Percentiles rank a stretch among this genome's conserved stretches.
These are phyloP conservation scores for Gnomoniopsis smithogilvyi DNA, from an alignment of 2,329 filamentous ascomycete genomes.

Conservation along the genomic window DNA sequence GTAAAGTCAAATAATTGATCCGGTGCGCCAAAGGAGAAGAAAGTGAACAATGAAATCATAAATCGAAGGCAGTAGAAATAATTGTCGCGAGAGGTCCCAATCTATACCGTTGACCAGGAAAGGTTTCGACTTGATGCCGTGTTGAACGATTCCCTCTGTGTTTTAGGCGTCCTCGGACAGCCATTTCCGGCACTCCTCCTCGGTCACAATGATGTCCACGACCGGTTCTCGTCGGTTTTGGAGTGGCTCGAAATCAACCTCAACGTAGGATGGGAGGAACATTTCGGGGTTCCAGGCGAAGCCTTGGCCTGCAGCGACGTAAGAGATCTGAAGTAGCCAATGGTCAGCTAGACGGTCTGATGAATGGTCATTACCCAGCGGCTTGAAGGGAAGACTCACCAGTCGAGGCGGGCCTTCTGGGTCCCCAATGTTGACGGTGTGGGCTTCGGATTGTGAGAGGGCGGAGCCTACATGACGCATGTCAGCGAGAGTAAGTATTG, in stretches of 20 bases:
- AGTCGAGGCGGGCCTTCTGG: constrained; percentile 69
- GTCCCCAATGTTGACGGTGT: constrained; percentile 76
- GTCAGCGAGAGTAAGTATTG: constrained; percentile 15
- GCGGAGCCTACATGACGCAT: constrained; percentile 54
- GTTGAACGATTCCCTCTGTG: neutral
- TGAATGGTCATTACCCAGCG: neutral
- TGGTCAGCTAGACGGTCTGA: constrained; percentile 20
- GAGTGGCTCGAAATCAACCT: constrained; percentile 71
- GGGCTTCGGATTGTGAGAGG: constrained; percentile 71
- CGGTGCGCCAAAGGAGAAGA: constrained; percentile 9
- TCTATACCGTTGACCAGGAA: constrained; percentile 4
- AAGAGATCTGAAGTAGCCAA: constrained; percentile 60
- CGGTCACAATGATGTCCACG: constrained; percentile 72
- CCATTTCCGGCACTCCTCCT: constrained; percentile 70
- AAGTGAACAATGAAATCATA: neutral
- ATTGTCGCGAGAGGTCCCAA: constrained; percentile 16
- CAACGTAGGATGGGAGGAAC: constrained; percentile 75
- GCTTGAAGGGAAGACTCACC: constrained; percentile 48
- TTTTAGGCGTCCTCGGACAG: constrained; percentile 53
- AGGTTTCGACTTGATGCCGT: neutral
- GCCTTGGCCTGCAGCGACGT: constrained; percentile 74
- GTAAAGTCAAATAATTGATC: neutral
- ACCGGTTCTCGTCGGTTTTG: constrained; percentile 75
- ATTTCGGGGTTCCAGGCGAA: constrained; percentile 86
- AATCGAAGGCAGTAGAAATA: neutral